A percentile compares a stretch with the other conserved stretches of the same genome.
Conservation (phyloP, 208 protist genomes). For the Leishmania major region DNA sequence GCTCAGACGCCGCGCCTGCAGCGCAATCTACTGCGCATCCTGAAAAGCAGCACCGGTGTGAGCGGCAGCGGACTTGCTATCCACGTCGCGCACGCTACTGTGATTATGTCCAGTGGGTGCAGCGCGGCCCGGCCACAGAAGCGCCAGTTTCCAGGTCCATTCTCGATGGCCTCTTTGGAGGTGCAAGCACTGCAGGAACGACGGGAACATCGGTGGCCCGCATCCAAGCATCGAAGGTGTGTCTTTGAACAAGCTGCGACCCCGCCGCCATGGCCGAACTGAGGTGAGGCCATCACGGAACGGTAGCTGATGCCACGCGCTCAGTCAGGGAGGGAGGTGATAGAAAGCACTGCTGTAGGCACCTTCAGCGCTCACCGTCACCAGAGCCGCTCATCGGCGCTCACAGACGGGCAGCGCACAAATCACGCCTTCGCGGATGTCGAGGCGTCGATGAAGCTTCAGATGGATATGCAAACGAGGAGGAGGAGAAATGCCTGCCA, state of each 20-base stretch:
- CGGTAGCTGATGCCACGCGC: not conserved
- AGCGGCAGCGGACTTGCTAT: not conserved
- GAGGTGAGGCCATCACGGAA: not conserved
- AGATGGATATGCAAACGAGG: slow-evolving; percentile 7
- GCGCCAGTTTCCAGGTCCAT: not conserved
- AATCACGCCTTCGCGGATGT: slow-evolving; percentile 14
- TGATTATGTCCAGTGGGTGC: not conserved
- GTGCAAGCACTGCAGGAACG: not conserved
- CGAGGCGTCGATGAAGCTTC: slow-evolving; percentile 27
- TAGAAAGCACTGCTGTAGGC: not conserved
- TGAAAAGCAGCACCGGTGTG: not conserved
- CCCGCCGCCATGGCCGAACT: not conserved
- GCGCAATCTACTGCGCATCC: not conserved
- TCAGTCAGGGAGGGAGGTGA: not conserved
- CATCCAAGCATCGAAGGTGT: not conserved
- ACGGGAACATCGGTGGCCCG: not conserved
- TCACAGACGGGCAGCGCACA: slow-evolving; percentile 19
- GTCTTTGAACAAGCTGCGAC: not conserved
- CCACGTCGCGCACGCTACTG: not conserved
- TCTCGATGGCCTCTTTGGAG: not conserved
- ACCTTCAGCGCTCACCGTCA: not conserved
- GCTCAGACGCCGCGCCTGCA: slow-evolving; percentile 2
- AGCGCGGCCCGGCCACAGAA: not conserved
- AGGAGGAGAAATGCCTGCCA: not conserved
- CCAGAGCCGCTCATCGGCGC: slow-evolving; percentile 1